phyloP scores from a whole-genome alignment of 2,329 filamentous ascomycete genomes.

The Dactylellina drechsleri region DNA sequence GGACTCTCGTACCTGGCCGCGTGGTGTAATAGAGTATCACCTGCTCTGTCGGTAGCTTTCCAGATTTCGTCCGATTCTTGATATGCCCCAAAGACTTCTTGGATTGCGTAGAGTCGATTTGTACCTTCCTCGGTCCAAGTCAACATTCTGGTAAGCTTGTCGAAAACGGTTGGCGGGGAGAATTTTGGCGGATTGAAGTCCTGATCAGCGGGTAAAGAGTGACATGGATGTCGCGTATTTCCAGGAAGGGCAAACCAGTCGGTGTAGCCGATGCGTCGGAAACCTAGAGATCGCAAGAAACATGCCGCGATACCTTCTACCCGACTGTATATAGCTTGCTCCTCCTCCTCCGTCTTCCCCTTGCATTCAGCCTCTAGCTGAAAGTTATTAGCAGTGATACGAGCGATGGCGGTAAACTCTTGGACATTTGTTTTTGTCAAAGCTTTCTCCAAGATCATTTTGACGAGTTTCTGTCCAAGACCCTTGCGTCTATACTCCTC shows the following conservation, averaged over 20 bases:
- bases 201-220: slow-evolving; percentile 48
- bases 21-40: slow-evolving; percentile 55
- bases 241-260: slow-evolving; percentile 5
- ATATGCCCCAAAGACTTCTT: slow-evolving; percentile 34
- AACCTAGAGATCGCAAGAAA: slow-evolving; percentile 60
- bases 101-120: slow-evolving; percentile 30
- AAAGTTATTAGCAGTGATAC: slow-evolving; percentile 56
- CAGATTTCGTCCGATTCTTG: slow-evolving; percentile 49
- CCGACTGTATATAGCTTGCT: slow-evolving; percentile 47
- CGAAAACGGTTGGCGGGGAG: background rate
- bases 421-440: slow-evolving; percentile 26
- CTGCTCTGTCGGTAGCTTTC: slow-evolving; percentile 36
- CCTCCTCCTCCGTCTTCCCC: slow-evolving; percentile 55
- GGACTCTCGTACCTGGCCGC: slow-evolving; percentile 59
- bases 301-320: slow-evolving; percentile 52
- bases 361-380: slow-evolving; percentile 57
- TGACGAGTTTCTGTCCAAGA: slow-evolving; percentile 59
- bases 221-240: slow-evolving; percentile 57
- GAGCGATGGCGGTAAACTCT: slow-evolving; percentile 31
- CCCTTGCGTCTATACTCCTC: slow-evolving; percentile 59
- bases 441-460: slow-evolving; percentile 59
- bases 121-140: background rate
- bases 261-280: slow-evolving; percentile 59
- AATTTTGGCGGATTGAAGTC: slow-evolving; percentile 56
- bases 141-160: slow-evolving; percentile 18